Evolutionary conservation across 1,139 yeast genomes (phyloP).

Genomic region (Martiniozyma asiatica): DNA sequence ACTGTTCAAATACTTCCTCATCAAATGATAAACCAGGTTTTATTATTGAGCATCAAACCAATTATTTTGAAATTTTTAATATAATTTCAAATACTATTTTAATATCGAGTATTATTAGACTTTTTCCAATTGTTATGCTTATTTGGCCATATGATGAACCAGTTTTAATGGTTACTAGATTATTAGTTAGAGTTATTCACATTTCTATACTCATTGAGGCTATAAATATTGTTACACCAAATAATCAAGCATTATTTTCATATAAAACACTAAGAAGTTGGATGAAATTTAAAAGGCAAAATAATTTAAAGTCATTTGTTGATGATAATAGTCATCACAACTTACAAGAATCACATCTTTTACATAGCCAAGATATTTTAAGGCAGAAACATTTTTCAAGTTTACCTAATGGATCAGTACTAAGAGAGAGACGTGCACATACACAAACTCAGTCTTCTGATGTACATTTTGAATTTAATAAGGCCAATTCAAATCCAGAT

Average conservation of each 20-base stretch:
- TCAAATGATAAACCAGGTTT: conserved; percentile 8
- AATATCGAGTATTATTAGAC: conserved; percentile 64
- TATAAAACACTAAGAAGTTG: conserved; percentile 2
- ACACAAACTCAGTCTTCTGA: no score
- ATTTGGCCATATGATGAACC: conserved; percentile 93
- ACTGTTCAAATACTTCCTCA: no score
- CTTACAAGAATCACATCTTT: no score
- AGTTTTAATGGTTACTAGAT: conserved; percentile 25
- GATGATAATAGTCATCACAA: no score
- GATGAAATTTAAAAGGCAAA: conserved; percentile 1
- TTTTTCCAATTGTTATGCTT: conserved; percentile 86
- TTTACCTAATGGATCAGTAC: no score
- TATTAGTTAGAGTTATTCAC: conserved; percentile 20
- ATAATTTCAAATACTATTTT: conserved; percentile 57
- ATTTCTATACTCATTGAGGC: conserved; percentile 21
- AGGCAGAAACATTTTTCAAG: no score
- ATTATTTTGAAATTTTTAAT: conserved; percentile 5
- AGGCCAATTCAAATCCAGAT: no score
- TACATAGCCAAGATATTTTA: no score
- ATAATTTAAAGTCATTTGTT: no score
- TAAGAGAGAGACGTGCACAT: no score
- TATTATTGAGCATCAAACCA: no score
- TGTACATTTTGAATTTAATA: no score
- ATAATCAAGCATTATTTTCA: conserved; percentile 8
- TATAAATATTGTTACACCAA: conserved; percentile 17